A percentile compares a stretch with the other conserved stretches of the same genome.
Evolutionary conservation across 768 basidiomycete species (phyloP).

Genomic region (Pulveroboletus sp.): DNA sequence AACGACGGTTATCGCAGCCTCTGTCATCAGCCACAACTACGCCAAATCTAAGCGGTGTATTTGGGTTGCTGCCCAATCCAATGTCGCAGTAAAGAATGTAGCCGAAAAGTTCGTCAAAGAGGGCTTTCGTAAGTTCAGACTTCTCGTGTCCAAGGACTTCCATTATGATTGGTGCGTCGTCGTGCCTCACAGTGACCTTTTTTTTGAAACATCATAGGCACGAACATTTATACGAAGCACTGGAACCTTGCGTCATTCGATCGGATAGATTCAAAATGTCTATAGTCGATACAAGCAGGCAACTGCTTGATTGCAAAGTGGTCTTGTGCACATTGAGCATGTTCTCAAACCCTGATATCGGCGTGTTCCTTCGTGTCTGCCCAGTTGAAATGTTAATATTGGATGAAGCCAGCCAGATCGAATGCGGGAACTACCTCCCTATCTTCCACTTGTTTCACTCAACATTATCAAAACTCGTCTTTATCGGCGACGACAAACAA

Average conservation of each 20-base stretch:
- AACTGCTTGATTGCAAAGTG: slow-evolving; percentile 30
- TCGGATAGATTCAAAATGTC: slow-evolving; percentile 28
- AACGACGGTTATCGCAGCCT: slow-evolving; percentile 40
- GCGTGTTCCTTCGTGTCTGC: slow-evolving; percentile 18
- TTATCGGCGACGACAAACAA: slow-evolving; percentile 39
- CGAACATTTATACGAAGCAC: slow-evolving; percentile 42
- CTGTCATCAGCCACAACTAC: slow-evolving; percentile 22
- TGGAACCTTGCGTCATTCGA: slow-evolving; percentile 34
- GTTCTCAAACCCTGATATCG: slow-evolving; percentile 31
- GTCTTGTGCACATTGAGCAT: slow-evolving; percentile 48
- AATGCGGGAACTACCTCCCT: slow-evolving; percentile 37
- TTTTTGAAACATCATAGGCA: slow-evolving; percentile 34
- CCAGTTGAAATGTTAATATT: slow-evolving; percentile 39
- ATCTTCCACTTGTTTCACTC: slow-evolving; percentile 25
- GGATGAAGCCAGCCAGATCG: slow-evolving; percentile 47
- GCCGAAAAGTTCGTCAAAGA: slow-evolving; percentile 38
- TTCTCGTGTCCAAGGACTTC: slow-evolving; percentile 45
- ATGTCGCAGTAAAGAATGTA: slow-evolving; percentile 52
- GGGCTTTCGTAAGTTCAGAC: slow-evolving; percentile 32
- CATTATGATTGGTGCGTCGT: slow-evolving; percentile 40
- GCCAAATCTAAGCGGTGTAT: slow-evolving; percentile 16
- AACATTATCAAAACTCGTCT: slow-evolving; percentile 33
- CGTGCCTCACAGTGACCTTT: not conserved
- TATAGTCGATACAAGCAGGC: slow-evolving; percentile 13
- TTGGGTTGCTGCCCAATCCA: slow-evolving; percentile 46